These are phyloP conservation scores for Fusarium sp. DNA, from an alignment of 2,329 filamentous ascomycete species.

Conservation along the genomic window DNA sequence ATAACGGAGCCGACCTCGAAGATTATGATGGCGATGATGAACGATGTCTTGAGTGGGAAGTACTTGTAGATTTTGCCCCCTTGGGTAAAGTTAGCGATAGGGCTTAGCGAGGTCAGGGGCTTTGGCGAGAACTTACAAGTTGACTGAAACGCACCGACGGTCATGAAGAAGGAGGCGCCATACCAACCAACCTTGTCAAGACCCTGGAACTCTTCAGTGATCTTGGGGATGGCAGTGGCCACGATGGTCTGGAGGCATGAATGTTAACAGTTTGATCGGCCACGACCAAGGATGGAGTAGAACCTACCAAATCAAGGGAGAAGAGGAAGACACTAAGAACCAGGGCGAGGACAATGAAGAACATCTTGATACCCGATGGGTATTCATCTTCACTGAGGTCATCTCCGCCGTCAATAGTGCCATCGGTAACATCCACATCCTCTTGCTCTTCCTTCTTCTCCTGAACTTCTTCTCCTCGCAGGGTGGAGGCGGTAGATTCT, in stretches of 20 bases:
- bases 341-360: conserved; percentile 63
- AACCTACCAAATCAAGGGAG: conserved; percentile 62
- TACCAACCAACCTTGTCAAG: conserved; percentile 73
- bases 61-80: conserved; percentile 67
- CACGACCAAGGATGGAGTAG: conserved; percentile 4
- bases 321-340: conserved; percentile 66
- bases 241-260: conserved; percentile 63
- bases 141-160: conserved; percentile 62
- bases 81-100: conserved; percentile 45
- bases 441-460: conserved; percentile 49
- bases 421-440: conserved; percentile 43
- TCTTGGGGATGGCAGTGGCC: conserved; percentile 71
- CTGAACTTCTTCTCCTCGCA: conserved; percentile 48
- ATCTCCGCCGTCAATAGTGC: conserved; percentile 36
- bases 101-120: conserved; percentile 1
- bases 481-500: conserved; percentile 50
- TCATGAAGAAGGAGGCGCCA: conserved; percentile 69
- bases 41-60: conserved; percentile 67
- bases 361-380: conserved; percentile 57
- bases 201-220: conserved; percentile 67
- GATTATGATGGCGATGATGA: conserved; percentile 63
- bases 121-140: conserved; percentile 53
- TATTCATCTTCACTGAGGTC: conserved; percentile 55
- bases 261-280: conserved; percentile 13
- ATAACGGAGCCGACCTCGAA: conserved; percentile 71